phyloP scores from a whole-genome alignment of 169 alveolate genomes.

The Cryptosporidium bovis region DNA sequence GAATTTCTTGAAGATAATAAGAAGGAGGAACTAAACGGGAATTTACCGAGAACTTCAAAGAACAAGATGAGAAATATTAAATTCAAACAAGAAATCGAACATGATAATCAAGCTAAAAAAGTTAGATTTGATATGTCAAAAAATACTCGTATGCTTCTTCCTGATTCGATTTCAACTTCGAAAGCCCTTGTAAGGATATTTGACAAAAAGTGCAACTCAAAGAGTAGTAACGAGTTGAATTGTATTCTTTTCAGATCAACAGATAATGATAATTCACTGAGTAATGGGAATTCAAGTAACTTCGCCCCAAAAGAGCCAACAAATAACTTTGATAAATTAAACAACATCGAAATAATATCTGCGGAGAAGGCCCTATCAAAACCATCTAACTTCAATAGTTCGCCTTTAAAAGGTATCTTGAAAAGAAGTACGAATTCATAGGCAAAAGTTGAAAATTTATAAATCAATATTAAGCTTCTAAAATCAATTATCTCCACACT shows the following conservation, averaged over 20 bases:
- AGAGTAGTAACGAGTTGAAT: slow-evolving; percentile 19
- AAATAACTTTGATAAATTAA: not conserved
- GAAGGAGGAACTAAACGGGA: not conserved
- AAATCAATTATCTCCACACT: no score
- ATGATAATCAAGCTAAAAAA: slow-evolving; percentile 11
- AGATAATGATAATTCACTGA: not conserved
- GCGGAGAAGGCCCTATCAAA: slow-evolving; percentile 61
- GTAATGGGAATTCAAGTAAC: not conserved
- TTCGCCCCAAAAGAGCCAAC: not conserved
- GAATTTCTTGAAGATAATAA: not conserved
- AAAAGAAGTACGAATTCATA: not conserved
- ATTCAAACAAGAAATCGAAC: not conserved
- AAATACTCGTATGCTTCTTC: slow-evolving; percentile 65
- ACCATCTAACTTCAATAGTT: slow-evolving; percentile 25
- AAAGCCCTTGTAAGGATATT: slow-evolving; percentile 48
- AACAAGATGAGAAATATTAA: slow-evolving; percentile 12
- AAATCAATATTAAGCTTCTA: no score
- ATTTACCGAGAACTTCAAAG: slow-evolving; percentile 31
- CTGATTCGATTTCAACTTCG: slow-evolving; percentile 64
- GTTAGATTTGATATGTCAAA: slow-evolving; percentile 71
- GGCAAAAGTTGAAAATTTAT: no score
- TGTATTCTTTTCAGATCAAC: slow-evolving; percentile 35
- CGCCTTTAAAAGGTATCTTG: slow-evolving; percentile 59
- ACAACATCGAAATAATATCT: slow-evolving; percentile 32
- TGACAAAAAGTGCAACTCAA: slow-evolving; percentile 14